Conservation (phyloP, 1,284 basidiomycete species). For the Malassezia equina region DNA sequence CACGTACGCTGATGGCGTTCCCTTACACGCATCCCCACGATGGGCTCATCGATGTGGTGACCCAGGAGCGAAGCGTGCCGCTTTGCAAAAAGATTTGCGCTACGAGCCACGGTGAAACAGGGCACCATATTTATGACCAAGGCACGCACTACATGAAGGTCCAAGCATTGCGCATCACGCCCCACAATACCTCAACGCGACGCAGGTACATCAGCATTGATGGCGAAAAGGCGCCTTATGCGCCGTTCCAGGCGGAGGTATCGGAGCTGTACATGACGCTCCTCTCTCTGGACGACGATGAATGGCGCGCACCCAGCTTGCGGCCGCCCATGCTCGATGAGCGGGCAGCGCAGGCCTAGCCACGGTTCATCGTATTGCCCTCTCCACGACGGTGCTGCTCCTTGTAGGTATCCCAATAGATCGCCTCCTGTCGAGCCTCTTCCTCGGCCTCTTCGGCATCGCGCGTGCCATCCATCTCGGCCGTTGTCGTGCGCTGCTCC, state of each 20-base stretch:
- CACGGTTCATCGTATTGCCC: constrained; percentile 90
- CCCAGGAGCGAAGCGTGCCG: constrained; percentile 24
- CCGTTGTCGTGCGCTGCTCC: constrained; percentile 17
- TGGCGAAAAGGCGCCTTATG: constrained; percentile 71
- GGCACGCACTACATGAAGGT: constrained; percentile 38
- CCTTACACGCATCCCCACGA: constrained; percentile 38
- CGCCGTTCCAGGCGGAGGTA: constrained; percentile 73
- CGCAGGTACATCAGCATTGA: constrained; percentile 54
- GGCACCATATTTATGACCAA: constrained; percentile 30
- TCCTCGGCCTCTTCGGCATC: constrained; percentile 65
- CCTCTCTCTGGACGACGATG: constrained; percentile 10
- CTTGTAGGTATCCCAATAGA: constrained; percentile 33
- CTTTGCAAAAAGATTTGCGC: constrained; percentile 25
- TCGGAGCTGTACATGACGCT: constrained; percentile 4
- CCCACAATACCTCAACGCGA: constrained; percentile 17
- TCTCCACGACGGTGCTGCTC: constrained; percentile 56
- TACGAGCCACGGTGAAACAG: constrained; percentile 29
- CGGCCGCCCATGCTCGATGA: background rate
- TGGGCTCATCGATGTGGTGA: constrained; percentile 34
- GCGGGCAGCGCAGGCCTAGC: constrained; percentile 44
- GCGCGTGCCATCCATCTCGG: constrained; percentile 67
- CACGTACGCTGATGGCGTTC: constrained; percentile 42
- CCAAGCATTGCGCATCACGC: constrained; percentile 39
- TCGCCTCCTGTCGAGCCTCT: constrained; percentile 29
- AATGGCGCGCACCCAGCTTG: constrained; percentile 10